Conservation (phyloP, 2,329 filamentous ascomycete genomes). For the Colletotrichum sp. region DNA sequence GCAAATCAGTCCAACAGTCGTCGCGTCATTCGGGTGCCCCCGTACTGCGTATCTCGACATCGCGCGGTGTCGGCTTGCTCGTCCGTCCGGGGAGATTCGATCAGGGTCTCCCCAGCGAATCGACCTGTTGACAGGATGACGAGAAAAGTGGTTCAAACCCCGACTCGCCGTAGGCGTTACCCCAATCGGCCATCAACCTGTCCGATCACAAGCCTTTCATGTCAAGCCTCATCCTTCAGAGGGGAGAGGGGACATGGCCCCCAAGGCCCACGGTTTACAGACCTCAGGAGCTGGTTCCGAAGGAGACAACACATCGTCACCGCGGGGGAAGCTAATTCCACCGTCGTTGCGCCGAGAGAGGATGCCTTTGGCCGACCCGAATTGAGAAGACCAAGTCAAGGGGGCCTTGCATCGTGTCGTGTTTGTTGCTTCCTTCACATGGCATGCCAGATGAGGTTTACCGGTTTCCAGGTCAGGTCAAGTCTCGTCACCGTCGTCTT, state of each 20-base stretch:
- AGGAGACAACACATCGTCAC: not conserved
- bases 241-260: not conserved
- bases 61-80: not conserved
- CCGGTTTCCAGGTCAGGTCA: not conserved
- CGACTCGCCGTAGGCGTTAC: not conserved
- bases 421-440: not conserved
- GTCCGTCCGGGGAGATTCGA: not conserved
- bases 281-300: not conserved
- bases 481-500: not conserved
- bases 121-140: not conserved
- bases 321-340: not conserved
- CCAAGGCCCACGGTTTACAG: not conserved
- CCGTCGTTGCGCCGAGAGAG: not conserved
- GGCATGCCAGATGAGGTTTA: not conserved
- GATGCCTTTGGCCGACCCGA: not conserved
- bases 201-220: not conserved
- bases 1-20: not conserved
- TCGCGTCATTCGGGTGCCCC: not conserved
- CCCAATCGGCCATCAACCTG: not conserved
- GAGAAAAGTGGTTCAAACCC: constrained; percentile 11
- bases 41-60: not conserved
- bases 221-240: not conserved
- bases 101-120: not conserved
- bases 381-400: not conserved
- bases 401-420: not conserved